Evolutionary conservation across 768 basidiomycete genomes (phyloP).

Genomic region (Kwoniella pini): DNA sequence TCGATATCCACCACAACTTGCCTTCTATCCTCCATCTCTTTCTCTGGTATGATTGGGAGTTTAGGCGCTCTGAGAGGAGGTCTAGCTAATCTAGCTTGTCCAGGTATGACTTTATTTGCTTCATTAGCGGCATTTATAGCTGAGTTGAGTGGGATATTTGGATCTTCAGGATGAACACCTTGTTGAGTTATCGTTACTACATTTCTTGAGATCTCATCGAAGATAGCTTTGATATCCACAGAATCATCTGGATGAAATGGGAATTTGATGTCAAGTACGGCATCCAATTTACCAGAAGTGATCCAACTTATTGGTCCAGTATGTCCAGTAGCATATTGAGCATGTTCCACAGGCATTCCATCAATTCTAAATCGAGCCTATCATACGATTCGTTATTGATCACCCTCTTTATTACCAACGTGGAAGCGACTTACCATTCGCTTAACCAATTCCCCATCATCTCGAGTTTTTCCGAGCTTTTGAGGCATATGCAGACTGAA

Average conservation of each 20-base stretch:
- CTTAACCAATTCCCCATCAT: conserved; percentile 81
- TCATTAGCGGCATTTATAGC: conserved; percentile 26
- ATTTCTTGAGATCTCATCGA: conserved; percentile 87
- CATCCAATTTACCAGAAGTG: conserved; percentile 92
- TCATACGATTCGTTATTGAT: background rate
- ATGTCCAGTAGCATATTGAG: conserved; percentile 79
- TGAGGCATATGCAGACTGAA: conserved; percentile 89
- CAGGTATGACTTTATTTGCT: conserved; percentile 69
- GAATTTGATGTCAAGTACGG: conserved; percentile 96
- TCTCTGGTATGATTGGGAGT: conserved; percentile 13
- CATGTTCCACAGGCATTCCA: conserved; percentile 92
- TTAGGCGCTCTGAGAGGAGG: conserved; percentile 78
- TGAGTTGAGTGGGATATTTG: conserved; percentile 22
- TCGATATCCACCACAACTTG: conserved; percentile 76
- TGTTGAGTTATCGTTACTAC: conserved; percentile 60
- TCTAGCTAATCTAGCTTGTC: conserved; percentile 80
- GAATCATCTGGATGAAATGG: conserved; percentile 73
- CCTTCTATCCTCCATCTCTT: conserved; percentile 35
- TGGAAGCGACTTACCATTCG: conserved; percentile 70
- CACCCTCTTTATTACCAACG: background rate
- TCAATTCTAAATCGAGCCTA: conserved; percentile 96
- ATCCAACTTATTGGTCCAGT: conserved; percentile 93
- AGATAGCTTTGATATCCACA: conserved; percentile 73
- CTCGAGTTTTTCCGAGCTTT: conserved; percentile 81
- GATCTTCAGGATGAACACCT: conserved; percentile 38